These are phyloP conservation scores for Peniophora sp. DNA, from an alignment of 1,284 basidiomycete genomes.

Conservation along the genomic window DNA sequence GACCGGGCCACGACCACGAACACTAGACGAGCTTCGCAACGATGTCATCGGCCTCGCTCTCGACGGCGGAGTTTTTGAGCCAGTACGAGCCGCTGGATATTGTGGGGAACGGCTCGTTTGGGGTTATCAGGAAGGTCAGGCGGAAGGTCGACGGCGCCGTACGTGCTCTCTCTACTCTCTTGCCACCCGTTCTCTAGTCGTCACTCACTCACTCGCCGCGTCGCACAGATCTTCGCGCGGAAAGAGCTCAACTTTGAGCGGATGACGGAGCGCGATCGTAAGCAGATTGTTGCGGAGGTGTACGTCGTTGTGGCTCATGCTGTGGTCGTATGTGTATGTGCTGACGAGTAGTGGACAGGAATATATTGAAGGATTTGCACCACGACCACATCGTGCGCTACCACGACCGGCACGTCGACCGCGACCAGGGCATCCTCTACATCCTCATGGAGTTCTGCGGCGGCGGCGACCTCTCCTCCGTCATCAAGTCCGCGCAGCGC, in stretches of 20 bases:
- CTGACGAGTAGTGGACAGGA: slow-evolving; percentile 39
- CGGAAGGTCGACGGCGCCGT: slow-evolving; percentile 82
- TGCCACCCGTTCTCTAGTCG: not conserved
- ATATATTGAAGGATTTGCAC: slow-evolving; percentile 90
- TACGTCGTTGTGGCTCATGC: slow-evolving; percentile 32
- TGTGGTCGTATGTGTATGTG: not conserved
- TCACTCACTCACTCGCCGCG: not conserved
- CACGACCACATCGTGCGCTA: slow-evolving; percentile 96
- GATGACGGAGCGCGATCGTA: slow-evolving; percentile 88
- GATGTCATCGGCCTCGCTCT: no score
- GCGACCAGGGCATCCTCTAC: slow-evolving; percentile 85
- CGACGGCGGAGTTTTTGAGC: slow-evolving; percentile 46
- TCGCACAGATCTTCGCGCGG: slow-evolving; percentile 69
- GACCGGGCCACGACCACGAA: no score
- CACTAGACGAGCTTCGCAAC: not conserved
- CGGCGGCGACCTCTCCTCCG: slow-evolving; percentile 82
- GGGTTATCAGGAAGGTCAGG: slow-evolving; percentile 89
- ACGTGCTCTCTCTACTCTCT: slow-evolving; percentile 26
- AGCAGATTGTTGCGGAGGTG: slow-evolving; percentile 98
- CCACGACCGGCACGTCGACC: slow-evolving; percentile 86
- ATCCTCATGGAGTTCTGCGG: slow-evolving; percentile 98
- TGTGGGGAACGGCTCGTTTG: slow-evolving; percentile 97
- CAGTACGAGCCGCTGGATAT: slow-evolving; percentile 84
- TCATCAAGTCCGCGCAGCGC: slow-evolving; percentile 76
- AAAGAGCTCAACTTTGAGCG: slow-evolving; percentile 95